A percentile compares a stretch with the other conserved stretches of the same genome.
Conservation (phyloP, 1,284 basidiomycete species). For the Cryptococcus hybrid region DNA sequence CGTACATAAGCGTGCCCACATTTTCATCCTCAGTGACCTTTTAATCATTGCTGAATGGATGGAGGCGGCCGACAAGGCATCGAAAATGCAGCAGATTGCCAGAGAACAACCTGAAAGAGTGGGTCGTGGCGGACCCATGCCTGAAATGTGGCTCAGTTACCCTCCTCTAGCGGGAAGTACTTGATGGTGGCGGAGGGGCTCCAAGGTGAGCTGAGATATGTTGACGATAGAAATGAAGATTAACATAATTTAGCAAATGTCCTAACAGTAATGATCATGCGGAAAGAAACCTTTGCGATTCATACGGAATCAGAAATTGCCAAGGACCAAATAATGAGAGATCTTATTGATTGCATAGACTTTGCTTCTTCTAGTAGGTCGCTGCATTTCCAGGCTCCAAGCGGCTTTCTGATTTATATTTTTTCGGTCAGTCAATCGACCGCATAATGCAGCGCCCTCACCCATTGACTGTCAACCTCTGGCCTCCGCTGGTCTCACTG, state of each 20-base stretch:
- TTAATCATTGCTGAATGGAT: slow-evolving; percentile 86
- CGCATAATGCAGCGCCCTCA: too few species aligned
- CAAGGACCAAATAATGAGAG: slow-evolving; percentile 67
- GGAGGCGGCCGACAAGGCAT: slow-evolving; percentile 60
- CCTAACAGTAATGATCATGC: slow-evolving; percentile 78
- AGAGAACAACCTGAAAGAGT: slow-evolving; percentile 45
- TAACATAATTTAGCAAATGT: slow-evolving; percentile 58
- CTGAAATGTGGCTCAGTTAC: slow-evolving; percentile 92
- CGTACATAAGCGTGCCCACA: slow-evolving; percentile 70
- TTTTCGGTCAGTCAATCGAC: not conserved
- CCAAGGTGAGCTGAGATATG: slow-evolving; percentile 38
- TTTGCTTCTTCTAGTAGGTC: slow-evolving; percentile 70
- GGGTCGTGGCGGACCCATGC: slow-evolving; percentile 55
- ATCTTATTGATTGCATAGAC: slow-evolving; percentile 79
- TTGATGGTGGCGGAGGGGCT: slow-evolving; percentile 66
- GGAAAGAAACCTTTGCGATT: slow-evolving; percentile 78
- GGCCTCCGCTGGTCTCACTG: too few species aligned
- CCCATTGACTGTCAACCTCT: too few species aligned
- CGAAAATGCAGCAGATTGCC: slow-evolving; percentile 43
- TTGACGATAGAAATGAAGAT: slow-evolving; percentile 3
- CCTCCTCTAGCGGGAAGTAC: slow-evolving; percentile 93
- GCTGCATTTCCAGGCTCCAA: too few species aligned
- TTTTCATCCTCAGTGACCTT: slow-evolving; percentile 89
- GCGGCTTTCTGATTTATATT: not conserved
- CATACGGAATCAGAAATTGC: slow-evolving; percentile 62